A percentile compares a stretch with the other conserved stretches of the same genome.
Evolutionary conservation across 169 alveolate species (phyloP).

Genomic region (Plasmodium falciparum): DNA sequence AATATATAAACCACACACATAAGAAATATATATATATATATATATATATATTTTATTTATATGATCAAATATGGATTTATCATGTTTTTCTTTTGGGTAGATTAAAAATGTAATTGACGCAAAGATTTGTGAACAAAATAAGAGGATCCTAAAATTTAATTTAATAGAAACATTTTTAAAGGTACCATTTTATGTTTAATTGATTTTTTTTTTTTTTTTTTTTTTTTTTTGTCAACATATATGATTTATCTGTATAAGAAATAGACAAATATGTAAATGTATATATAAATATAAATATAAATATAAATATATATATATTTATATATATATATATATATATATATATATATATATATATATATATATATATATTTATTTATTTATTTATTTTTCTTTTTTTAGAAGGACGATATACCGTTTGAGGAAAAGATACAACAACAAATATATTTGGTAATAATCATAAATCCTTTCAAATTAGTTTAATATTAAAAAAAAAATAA

Average conservation of each 20-base stretch:
- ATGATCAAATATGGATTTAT: too few species aligned
- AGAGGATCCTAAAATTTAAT: conserved; percentile 35
- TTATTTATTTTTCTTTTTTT: not conserved
- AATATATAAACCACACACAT: too few species aligned
- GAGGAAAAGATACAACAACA: conserved; percentile 75
- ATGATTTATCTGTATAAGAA: not conserved
- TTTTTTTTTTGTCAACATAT: too few species aligned
- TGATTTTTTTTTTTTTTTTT: too few species aligned
- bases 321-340: not conserved
- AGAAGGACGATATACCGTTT: conserved; percentile 39
- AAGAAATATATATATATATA: too few species aligned
- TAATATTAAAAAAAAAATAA: not conserved
- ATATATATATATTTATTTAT: not conserved
- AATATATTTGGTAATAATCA: conserved; percentile 43
- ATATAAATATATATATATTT: not conserved
- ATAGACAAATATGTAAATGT: not conserved
- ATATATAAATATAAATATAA: not conserved
- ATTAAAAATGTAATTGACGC: conserved; percentile 38
- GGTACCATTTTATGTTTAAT: not conserved
- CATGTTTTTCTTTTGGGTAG: conserved; percentile 13
- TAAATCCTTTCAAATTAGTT: not conserved
- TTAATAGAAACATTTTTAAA: conserved; percentile 28
- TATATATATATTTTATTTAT: too few species aligned
- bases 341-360: too few species aligned
- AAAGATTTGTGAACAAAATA: conserved; percentile 58